Conservation (phyloP, 345 rosid species). For the Erucastrum elatum region DNA sequence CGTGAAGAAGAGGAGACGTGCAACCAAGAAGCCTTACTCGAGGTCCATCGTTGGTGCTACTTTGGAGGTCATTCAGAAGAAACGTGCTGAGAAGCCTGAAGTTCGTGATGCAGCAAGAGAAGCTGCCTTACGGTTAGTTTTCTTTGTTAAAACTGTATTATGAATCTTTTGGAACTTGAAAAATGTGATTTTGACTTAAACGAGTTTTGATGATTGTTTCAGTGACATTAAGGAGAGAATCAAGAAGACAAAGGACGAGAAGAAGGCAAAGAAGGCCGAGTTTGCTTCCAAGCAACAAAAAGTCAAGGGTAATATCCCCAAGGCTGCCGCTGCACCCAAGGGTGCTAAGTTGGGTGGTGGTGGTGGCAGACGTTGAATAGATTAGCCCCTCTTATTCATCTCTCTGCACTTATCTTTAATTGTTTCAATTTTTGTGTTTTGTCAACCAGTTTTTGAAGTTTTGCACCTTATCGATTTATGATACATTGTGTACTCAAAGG, state of each 20-base stretch:
- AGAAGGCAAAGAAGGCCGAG: constrained; percentile 83
- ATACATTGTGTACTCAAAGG: constrained; percentile 25
- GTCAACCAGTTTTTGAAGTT: constrained; percentile 3
- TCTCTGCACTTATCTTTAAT: constrained; percentile 11
- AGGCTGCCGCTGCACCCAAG: constrained; percentile 49
- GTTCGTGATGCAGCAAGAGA: constrained; percentile 80
- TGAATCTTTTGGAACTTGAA: not conserved
- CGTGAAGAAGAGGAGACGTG: constrained; percentile 62
- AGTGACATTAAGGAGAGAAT: constrained; percentile 86
- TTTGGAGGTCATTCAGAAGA: constrained; percentile 73
- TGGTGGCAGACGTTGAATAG: constrained; percentile 67
- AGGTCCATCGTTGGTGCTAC: constrained; percentile 76
- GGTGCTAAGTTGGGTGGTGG: constrained; percentile 76
- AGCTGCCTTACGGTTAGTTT: constrained; percentile 60
- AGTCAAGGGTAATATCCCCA: constrained; percentile 47
- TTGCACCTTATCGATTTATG: constrained; percentile 3
- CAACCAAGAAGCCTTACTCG: constrained; percentile 74
- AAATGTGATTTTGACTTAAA: not conserved
- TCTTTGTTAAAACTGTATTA: no score
- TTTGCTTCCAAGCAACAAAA: constrained; percentile 57
- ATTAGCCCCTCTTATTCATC: constrained; percentile 14
- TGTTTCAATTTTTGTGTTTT: constrained; percentile 8
- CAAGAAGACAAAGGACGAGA: constrained; percentile 83
- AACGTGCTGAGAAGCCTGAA: constrained; percentile 74
- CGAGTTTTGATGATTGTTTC: not conserved